phyloP scores from a whole-genome alignment of 305 asterid species.

The Fraxinus ornus region DNA sequence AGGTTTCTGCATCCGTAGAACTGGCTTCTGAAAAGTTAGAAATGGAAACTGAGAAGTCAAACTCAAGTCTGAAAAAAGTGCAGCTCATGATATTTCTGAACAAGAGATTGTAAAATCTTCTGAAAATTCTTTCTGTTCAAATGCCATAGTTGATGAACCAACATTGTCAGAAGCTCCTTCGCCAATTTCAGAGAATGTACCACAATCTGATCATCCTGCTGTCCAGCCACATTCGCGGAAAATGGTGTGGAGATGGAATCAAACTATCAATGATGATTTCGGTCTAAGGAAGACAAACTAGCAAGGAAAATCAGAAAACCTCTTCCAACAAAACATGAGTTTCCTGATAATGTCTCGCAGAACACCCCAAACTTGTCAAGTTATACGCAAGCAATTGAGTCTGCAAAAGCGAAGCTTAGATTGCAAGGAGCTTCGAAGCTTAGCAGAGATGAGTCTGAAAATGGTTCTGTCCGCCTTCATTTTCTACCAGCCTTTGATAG shows the following conservation, averaged over 20 bases:
- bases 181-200: conserved; percentile 27
- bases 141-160: conserved; percentile 32
- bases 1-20: conserved; percentile 60
- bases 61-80: conserved; percentile 31
- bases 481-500: conserved; percentile 41
- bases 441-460: conserved; percentile 51
- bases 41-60: conserved; percentile 49
- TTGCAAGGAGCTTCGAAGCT: conserved; percentile 63
- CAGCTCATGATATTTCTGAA: conserved; percentile 28
- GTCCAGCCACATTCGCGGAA: conserved; percentile 41
- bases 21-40: conserved; percentile 50
- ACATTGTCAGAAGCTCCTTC: conserved; percentile 41
- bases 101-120: conserved; percentile 32
- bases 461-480: conserved; percentile 64
- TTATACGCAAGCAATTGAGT: conserved; percentile 86
- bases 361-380: conserved; percentile 74
- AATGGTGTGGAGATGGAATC: conserved; percentile 40
- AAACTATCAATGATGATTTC: conserved; percentile 42
- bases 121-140: conserved; percentile 35
- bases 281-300: conserved; percentile 50
- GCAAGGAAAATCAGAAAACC: conserved; percentile 67
- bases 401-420: conserved; percentile 88
- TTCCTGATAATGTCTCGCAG: conserved; percentile 67
- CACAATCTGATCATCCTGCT: conserved; percentile 36
- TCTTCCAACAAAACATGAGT: conserved; percentile 70